phyloP scores from a whole-genome alignment of 441 rosid genomes.

The Syzygium syzygioides region DNA sequence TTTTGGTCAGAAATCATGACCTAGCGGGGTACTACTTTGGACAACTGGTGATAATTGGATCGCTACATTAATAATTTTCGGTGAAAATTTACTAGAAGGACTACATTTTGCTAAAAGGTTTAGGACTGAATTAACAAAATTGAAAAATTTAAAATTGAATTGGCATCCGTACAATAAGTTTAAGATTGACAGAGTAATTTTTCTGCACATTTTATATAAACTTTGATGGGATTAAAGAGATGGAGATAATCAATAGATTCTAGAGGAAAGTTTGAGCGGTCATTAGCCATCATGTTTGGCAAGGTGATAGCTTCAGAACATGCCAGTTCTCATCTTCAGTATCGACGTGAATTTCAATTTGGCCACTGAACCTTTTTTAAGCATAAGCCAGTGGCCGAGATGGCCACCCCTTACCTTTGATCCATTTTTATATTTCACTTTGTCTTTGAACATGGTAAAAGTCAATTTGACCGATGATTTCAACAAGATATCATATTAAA shows the following conservation, averaged over 20 bases:
- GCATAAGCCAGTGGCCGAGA: not conserved
- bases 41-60: accelerated
- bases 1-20: not conserved
- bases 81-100: not conserved
- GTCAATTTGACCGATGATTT: not conserved
- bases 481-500: not conserved
- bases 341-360: not conserved
- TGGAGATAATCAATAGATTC: not conserved
- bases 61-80: accelerated
- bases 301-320: not conserved
- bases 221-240: not conserved
- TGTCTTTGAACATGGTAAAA: not conserved
- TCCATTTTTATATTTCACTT: not conserved
- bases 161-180: not conserved
- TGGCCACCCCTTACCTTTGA: not conserved
- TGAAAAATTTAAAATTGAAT: accelerated
- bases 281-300: not conserved
- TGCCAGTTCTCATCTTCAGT: not conserved
- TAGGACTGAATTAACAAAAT: not conserved
- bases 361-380: not conserved
- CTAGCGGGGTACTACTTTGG: accelerated
- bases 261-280: not conserved
- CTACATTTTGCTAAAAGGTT: not conserved
- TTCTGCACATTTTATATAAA: not conserved
- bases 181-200: not conserved